Evolutionary conservation across 148 eudicot species (phyloP).

Genomic region (Rheum nobile): DNA sequence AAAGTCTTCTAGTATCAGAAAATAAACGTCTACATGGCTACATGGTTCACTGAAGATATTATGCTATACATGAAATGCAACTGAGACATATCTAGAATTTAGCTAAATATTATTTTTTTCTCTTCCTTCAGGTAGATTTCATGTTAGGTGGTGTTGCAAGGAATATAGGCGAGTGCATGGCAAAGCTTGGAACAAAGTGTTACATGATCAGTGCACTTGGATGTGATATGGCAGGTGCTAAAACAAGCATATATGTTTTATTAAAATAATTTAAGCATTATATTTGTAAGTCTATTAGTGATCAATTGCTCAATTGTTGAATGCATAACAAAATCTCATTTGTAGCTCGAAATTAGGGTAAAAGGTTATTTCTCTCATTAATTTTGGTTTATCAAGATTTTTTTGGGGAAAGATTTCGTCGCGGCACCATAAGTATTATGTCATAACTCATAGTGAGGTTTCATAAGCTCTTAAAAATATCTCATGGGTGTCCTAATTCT

Average conservation of each 20-base stretch:
- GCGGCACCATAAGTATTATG: not conserved
- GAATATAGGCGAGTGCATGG: conserved; percentile 84
- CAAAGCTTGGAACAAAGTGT: conserved; percentile 63
- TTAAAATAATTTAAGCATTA: not conserved
- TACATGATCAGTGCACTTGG: conserved; percentile 83
- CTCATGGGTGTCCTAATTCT: not conserved
- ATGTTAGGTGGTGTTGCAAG: conserved; percentile 88
- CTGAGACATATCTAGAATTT: not conserved
- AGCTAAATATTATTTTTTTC: not conserved
- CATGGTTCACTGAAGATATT: not conserved
- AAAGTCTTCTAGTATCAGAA: not conserved
- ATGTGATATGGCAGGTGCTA: conserved; percentile 68
- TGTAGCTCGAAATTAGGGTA: not conserved
- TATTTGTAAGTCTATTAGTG: not conserved
- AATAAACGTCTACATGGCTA: not conserved
- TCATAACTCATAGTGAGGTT: not conserved
- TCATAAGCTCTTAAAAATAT: not conserved
- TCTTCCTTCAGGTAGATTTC: conserved; percentile 39
- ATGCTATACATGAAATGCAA: not conserved
- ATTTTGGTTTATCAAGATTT: not conserved
- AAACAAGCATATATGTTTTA: not conserved
- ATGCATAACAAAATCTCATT: not conserved
- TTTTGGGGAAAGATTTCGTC: not conserved
- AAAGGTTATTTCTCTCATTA: not conserved
- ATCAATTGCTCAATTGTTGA: not conserved